phyloP scores from a whole-genome alignment of 306 rosid species.

The Gynostemma pentaphyllum region DNA sequence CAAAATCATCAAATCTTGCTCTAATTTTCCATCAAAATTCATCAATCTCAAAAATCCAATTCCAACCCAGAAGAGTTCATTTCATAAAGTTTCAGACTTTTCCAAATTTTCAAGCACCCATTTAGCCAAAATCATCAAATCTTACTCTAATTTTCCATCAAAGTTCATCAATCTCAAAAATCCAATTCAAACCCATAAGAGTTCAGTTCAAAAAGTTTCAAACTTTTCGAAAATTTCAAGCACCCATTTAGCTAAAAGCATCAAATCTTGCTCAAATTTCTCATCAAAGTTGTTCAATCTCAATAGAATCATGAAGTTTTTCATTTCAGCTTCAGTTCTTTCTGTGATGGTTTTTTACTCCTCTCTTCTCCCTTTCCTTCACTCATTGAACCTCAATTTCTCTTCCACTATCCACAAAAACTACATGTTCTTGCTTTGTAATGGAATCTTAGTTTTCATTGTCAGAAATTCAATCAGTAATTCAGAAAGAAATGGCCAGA shows the following conservation, averaged over 20 bases:
- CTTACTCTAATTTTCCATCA: too few species aligned
- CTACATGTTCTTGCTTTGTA: slow-evolving; percentile 55
- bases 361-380: slow-evolving; percentile 18
- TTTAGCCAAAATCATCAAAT: neutral
- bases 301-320: slow-evolving; percentile 19
- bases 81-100: neutral
- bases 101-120: neutral
- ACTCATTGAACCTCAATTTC: slow-evolving; percentile 12
- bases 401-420: slow-evolving; percentile 27
- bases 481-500: neutral
- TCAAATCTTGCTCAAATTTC: too few species aligned
- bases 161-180: too few species aligned
- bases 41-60: neutral
- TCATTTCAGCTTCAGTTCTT: slow-evolving; percentile 27
- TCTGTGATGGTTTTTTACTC: slow-evolving; percentile 17
- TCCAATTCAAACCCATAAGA: too few species aligned
- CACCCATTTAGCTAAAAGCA: neutral
- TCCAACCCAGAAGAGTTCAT: neutral
- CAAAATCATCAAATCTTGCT: too few species aligned
- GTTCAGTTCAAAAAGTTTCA: too few species aligned
- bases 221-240: too few species aligned
- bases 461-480: slow-evolving; percentile 10
- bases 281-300: neutral
- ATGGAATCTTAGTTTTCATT: slow-evolving; percentile 35
- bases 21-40: too few species aligned